Base-by-base conservation (phyloP, 2,329 filamentous ascomycete species). In the Botryosphaeria dothidea region DNA sequence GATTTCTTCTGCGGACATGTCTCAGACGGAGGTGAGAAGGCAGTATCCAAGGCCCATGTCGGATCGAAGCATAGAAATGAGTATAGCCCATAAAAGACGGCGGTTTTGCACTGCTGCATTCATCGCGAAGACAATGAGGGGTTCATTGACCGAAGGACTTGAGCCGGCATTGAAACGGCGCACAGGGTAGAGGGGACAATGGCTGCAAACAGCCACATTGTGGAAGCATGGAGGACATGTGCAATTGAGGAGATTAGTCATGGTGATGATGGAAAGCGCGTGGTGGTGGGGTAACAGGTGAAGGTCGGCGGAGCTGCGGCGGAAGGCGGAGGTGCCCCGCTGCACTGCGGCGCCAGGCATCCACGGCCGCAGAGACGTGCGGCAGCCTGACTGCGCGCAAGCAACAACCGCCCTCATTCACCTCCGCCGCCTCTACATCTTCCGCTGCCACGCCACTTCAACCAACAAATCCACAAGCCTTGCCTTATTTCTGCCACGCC, bases 341-440 rank as follows among this genome's bases (percentile, higher is more conserved):
- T 11, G 45, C 19, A 21, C 15, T n/a, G n/a, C n/a, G n/a, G n/a
- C 17, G 41, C 15, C 49, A 34, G 46, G 8, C 27, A 34, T 21
- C n/a, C 31, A 36, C 15, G 21, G 19, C 31, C 13, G 31, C 31
- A 4, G 31, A 11, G 36, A 45, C 54, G 54, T 56, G 51, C 49
- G 52, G 31, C 52, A 56, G 52, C 52, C 54, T 57, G 52, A n/a
- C 34, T 43, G 36, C n/a, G 51, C 51, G 21, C 56, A 19, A 27
- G 46, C 15, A 27, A 13, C 49, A 46, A 43, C 48, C 5, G 31
- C 61, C 34, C 46, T n/a, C 38, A 23, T 21, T 25, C 45, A 3
- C 38, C 36, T 29, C 60, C 60, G n/a, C 45, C 8, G 19, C 60
- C 43, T 38, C 31, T 38, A 9, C 45, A 11, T 36, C 6, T 51